phyloP scores from a whole-genome alignment of 1,139 yeast species.

The Candida tropicalis region DNA sequence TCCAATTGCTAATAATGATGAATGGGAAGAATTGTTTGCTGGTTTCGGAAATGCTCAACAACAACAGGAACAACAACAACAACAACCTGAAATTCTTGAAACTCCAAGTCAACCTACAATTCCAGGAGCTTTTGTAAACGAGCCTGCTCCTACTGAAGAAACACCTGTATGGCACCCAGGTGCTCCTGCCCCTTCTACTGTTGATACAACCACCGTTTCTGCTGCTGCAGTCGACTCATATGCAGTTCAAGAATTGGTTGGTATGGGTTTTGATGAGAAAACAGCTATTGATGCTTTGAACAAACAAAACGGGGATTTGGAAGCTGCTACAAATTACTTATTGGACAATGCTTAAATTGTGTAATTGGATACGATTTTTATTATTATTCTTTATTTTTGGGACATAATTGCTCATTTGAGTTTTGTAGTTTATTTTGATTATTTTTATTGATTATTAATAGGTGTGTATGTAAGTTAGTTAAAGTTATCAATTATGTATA shows the following conservation, averaged over 20 bases:
- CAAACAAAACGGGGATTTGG: conserved; percentile 72
- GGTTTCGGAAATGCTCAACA: conserved; percentile 72
- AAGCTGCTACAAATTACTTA: conserved; percentile 81
- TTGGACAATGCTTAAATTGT: conserved; percentile 60
- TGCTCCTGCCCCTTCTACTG: conserved; percentile 13
- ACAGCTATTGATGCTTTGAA: conserved; percentile 71
- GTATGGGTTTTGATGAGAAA: conserved; percentile 82
- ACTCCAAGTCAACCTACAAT: neutral
- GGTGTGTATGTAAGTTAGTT: neutral
- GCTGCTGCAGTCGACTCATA: conserved; percentile 16
- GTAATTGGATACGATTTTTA: neutral
- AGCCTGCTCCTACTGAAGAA: neutral
- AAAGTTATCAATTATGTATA: neutral
- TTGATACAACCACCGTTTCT: conserved; percentile 5
- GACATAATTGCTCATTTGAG: too few species aligned
- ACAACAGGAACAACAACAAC: conserved; percentile 15
- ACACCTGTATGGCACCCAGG: conserved; percentile 7
- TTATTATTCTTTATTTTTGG: neutral
- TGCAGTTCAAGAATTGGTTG: conserved; percentile 69
- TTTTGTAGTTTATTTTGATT: neutral
- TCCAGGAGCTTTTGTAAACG: conserved; percentile 1
- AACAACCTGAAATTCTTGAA: conserved; percentile 52
- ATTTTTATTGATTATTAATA: neutral
- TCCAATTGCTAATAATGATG: conserved; percentile 52
- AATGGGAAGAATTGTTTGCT: conserved; percentile 94